Conservation (phyloP, 345 rosid genomes). For the Erysimum cheiranthoides region DNA sequence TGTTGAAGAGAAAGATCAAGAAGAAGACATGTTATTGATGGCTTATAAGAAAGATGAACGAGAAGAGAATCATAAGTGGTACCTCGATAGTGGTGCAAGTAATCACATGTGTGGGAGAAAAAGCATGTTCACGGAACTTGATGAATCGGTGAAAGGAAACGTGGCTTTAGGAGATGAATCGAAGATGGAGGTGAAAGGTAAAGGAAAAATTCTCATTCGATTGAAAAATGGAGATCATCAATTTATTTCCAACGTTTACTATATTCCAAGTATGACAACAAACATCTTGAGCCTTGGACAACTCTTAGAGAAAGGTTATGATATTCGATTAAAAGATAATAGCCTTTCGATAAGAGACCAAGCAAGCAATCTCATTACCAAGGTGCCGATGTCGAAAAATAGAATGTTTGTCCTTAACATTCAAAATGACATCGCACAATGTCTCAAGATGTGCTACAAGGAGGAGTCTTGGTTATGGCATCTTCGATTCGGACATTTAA, state of each 20-base stretch:
- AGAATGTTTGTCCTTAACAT: too few relatives aligned
- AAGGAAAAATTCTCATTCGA: not conserved
- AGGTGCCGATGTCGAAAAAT: too few relatives aligned
- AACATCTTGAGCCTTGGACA: not conserved
- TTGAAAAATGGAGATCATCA: not conserved
- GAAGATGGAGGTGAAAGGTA: not conserved
- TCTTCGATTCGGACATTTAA: not conserved
- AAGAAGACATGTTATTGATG: not conserved
- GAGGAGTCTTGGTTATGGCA: slow-evolving; percentile 1
- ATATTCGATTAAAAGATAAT: too few relatives aligned
- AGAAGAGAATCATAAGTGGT: not conserved
- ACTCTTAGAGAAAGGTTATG: not conserved
- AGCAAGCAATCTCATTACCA: too few relatives aligned
- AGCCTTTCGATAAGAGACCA: too few relatives aligned
- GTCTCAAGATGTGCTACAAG: too few relatives aligned
- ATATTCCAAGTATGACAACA: not conserved
- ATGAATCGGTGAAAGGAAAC: not conserved
- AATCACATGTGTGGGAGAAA: not conserved
- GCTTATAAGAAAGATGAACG: not conserved
- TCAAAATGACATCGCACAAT: too few relatives aligned
- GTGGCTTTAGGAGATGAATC: not conserved
- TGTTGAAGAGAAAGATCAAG: not conserved
- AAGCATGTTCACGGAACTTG: not conserved
- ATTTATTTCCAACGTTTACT: not conserved
- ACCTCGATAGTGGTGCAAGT: not conserved